A percentile compares a stretch with the other conserved stretches of the same genome.
Evolutionary conservation across 495 filamentous ascomycete species (phyloP).

Genomic region (Penicillium lagena): DNA sequence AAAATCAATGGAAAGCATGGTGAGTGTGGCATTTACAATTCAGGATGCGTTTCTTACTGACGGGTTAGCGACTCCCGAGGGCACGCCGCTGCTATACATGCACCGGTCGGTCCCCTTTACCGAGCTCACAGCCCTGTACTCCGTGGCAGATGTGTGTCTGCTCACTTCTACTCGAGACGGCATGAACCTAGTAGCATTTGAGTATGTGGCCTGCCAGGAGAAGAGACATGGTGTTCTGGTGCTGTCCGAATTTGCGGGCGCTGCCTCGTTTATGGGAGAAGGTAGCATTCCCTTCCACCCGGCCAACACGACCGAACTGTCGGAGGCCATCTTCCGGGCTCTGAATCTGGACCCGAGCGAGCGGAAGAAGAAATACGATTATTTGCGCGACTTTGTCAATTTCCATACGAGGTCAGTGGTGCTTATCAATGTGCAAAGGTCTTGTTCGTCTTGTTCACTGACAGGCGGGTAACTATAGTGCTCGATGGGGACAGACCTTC

Average conservation of each 20-base stretch:
- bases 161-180: slow-evolving; percentile 83
- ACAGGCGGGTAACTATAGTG: slow-evolving; percentile 12
- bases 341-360: not conserved
- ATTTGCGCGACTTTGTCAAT: slow-evolving; percentile 76
- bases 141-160: slow-evolving; percentile 77
- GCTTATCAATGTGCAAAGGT: not conserved
- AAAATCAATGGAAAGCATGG: slow-evolving; percentile 82
- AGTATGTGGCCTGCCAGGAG: slow-evolving; percentile 81
- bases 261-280: slow-evolving; percentile 68
- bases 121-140: slow-evolving; percentile 78
- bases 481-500: slow-evolving; percentile 32
- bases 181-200: slow-evolving; percentile 89
- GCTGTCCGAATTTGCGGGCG: slow-evolving; percentile 81
- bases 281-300: slow-evolving; percentile 81
- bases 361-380: slow-evolving; percentile 51
- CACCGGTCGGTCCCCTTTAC: slow-evolving; percentile 80
- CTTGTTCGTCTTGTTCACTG: not conserved
- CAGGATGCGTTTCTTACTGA: not conserved
- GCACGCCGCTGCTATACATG: slow-evolving; percentile 88
- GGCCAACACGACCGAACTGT: slow-evolving; percentile 84
- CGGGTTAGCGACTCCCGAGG: slow-evolving; percentile 66
- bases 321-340: slow-evolving; percentile 74
- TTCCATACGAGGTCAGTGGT: slow-evolving; percentile 67
- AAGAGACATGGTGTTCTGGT: slow-evolving; percentile 78
- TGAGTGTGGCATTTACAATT: slow-evolving; percentile 10